Evolutionary conservation across 2,329 filamentous ascomycete species (phyloP).

Genomic region (Exserohilum turcica): DNA sequence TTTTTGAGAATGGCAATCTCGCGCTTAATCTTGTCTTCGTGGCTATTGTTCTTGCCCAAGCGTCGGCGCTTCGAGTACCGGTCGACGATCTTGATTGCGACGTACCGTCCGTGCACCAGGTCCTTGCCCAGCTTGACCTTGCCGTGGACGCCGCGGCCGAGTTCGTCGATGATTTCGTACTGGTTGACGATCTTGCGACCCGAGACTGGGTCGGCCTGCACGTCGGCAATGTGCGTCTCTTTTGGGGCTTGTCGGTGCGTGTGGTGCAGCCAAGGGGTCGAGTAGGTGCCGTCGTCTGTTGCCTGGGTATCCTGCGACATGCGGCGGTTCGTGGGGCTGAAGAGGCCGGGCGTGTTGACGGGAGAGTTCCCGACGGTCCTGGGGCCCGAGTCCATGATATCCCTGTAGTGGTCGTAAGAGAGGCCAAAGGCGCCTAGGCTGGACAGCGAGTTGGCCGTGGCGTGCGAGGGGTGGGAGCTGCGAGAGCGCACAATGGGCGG

Average conservation of each 20-base stretch:
- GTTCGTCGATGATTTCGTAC: slow-evolving; percentile 95
- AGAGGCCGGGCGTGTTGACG: slow-evolving; percentile 55
- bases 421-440: slow-evolving; percentile 50
- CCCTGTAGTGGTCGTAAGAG: slow-evolving; percentile 38
- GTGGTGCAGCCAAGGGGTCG: slow-evolving; percentile 57
- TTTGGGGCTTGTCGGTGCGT: slow-evolving; percentile 57
- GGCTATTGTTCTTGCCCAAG: slow-evolving; percentile 74
- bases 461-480: slow-evolving; percentile 51
- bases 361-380: slow-evolving; percentile 55
- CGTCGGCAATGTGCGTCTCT: slow-evolving; percentile 83
- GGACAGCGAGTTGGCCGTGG: slow-evolving; percentile 45
- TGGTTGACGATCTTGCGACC: slow-evolving; percentile 97
- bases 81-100: slow-evolving; percentile 98
- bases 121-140: slow-evolving; percentile 96
- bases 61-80: slow-evolving; percentile 91
- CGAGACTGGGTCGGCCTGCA: slow-evolving; percentile 85
- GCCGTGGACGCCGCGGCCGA: slow-evolving; percentile 92
- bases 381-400: slow-evolving; percentile 46
- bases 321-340: slow-evolving; percentile 46
- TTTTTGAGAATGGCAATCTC: slow-evolving; percentile 99
- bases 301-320: slow-evolving; percentile 35
- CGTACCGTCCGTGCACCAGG: slow-evolving; percentile 73
- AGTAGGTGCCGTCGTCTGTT: slow-evolving; percentile 50
- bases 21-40: slow-evolving; percentile 83
- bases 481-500: slow-evolving; percentile 49